Conservation (phyloP, 495 filamentous ascomycete genomes). For the Aspergillus incahuasiensis region DNA sequence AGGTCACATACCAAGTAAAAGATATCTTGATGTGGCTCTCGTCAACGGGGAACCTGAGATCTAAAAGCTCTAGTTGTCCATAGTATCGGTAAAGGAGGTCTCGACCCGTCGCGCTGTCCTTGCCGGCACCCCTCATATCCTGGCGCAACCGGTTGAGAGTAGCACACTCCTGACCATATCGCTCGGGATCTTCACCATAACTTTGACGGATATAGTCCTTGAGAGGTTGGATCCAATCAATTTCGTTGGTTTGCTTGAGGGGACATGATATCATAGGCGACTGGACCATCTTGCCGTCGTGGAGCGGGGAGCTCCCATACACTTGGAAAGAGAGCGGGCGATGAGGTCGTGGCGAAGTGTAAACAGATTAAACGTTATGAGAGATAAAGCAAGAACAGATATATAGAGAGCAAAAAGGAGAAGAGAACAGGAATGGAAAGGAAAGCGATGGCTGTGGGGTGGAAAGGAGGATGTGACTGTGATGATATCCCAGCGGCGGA, state of each 20-base stretch:
- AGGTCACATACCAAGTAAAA: conserved; percentile 77
- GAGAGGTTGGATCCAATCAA: conserved; percentile 93
- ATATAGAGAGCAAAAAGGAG: background rate
- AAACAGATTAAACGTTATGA: background rate
- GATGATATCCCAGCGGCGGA: conserved; percentile 9
- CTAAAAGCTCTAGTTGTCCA: conserved; percentile 89
- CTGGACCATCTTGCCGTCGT: conserved; percentile 58
- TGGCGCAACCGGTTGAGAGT: conserved; percentile 95
- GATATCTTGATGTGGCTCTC: conserved; percentile 98
- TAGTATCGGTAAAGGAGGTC: conserved; percentile 97
- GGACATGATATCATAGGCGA: conserved; percentile 90
- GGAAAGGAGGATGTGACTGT: conserved; percentile 5
- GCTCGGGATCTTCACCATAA: conserved; percentile 94
- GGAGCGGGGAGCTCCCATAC: conserved; percentile 43
- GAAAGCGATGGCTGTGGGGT: conserved; percentile 8
- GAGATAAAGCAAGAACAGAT: background rate
- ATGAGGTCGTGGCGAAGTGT: background rate
- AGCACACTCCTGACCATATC: conserved; percentile 89
- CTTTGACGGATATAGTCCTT: conserved; percentile 90
- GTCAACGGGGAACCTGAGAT: conserved; percentile 93
- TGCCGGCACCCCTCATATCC: conserved; percentile 97
- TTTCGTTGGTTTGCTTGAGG: conserved; percentile 97
- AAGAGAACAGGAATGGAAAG: conserved; percentile 7
- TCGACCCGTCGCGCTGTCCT: conserved; percentile 90
- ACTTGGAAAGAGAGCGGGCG: conserved; percentile 15